Evolutionary conservation across 331 rosid species (phyloP), one percentile per base, ranked within the genome.

Genomic region (Dryas integrifolia): DNA sequence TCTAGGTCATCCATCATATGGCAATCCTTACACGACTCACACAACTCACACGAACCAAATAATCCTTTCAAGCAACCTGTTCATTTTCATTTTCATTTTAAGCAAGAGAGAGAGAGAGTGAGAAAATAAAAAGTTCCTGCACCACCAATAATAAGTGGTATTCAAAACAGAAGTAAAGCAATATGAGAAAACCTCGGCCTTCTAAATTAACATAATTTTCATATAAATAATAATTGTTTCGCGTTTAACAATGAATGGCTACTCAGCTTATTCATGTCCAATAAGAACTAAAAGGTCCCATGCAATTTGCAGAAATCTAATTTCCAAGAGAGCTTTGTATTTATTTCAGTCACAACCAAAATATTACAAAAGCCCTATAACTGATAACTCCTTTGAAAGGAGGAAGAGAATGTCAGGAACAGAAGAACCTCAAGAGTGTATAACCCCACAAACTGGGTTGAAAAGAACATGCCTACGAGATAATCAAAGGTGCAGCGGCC

Each of bases 401-500:
- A 74, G 75, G 70, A 80, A 74, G 76, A 63, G 61, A 80, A 66
- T 45, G 75, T 80, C 78, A 67, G 72, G 69, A 56, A 73, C 76
- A 55, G 67, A 71, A 78, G 67, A 71, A 78, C 75, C 78, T 72
- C 48, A 56, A 66, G 48, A 45, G 18, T 67, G 18, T 67, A 63
- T 52, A 44, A 58, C 59, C 79, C 84, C 73, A 78, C 78, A 77
- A 76, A 74, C 76, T 78, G 83, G 78, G 84, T 63, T 77, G 77
- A 77, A 70, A 85, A 21, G 84, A 83, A 77, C 77, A 73, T 73
- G 81, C 73, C 81, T 73, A 83, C 65, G 82, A 49, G 85, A 84
- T 56, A 50, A 81, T 77, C 69, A 76, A 78, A 76, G 81, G 59
- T 30, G 69, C 24, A 21, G 24, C 38, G 52, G 83, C 83, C 66